Base-by-base conservation (phyloP, 169 alveolate genomes). In the Neospora caninum region DNA sequence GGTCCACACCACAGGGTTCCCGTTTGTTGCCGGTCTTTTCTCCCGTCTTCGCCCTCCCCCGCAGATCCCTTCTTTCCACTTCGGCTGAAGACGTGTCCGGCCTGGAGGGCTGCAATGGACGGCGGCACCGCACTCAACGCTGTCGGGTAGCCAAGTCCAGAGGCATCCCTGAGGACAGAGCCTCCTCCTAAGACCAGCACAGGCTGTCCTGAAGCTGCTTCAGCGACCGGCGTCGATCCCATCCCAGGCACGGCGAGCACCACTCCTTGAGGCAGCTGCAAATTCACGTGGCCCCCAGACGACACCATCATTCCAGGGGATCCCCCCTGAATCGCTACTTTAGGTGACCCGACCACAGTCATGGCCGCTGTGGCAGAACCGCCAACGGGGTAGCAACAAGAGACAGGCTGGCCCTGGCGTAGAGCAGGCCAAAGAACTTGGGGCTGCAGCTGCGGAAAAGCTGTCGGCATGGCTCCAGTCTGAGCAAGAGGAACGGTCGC, bases 81-180 rank as follows among this genome's bases (percentile, higher is more conserved):
- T 78, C 86, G 39, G 42, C 86, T 78, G 86, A 78, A 78, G 45
- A 78, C 86, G n/a, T 38, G 39, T 38, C 86, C 86, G 10, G 49
- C 86, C 43, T 78, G 86, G 2, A 78, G 45, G 18, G 86, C 86
- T 18, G 86, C 86, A 78, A 78, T 18, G 2, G 86, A 78, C 1
- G 86, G n/a, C 39, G 86, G 86, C 86, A 38, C 42, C 43, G 31
- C 45, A 78, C 20, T 20, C 86, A 78, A 1, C 45, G 45, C n/a
- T n/a, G 86, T 43, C 9, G 86, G 86, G 4, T 20, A 27, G 25
- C 73, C 73, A 6, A 27, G 31, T 22, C 31, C 58, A 49, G 58
- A 49, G 58, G 58, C 58, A 49, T 49, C 58, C 58, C 58, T 49
- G 22, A 49, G 31, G 31, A 27, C n/a, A 22, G 73, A 10, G 31